Evolutionary conservation across 176 grass and related monocot species (phyloP).

Genomic region (Rhipidocladum racemiflorum): DNA sequence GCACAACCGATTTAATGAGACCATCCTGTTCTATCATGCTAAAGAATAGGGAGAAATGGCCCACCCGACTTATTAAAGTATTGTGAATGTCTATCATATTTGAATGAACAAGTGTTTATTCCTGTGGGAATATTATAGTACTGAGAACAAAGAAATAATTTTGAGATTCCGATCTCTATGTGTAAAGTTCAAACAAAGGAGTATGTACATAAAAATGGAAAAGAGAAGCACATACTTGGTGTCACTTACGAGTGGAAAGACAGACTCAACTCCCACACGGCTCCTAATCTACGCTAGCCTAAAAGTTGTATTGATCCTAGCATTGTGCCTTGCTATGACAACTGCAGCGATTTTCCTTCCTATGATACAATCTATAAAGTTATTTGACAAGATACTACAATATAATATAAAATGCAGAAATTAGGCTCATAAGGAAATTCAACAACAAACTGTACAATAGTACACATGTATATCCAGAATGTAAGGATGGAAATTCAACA

Average conservation of each 20-base stretch:
- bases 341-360: too few relatives aligned
- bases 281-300: background rate
- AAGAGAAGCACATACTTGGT: background rate
- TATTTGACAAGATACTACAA: too few relatives aligned
- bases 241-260: slow-evolving; percentile 85
- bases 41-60: background rate
- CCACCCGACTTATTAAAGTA: background rate
- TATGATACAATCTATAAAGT: too few relatives aligned
- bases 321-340: slow-evolving; percentile 64
- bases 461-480: too few relatives aligned
- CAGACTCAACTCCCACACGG: slow-evolving; percentile 49
- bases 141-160: background rate
- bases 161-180: background rate
- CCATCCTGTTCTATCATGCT: background rate
- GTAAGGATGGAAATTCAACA: too few relatives aligned
- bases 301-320: background rate
- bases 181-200: background rate
- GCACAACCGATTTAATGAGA: background rate
- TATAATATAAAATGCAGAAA: too few relatives aligned
- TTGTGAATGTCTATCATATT: background rate
- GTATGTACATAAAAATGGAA: background rate
- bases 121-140: background rate
- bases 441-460: too few relatives aligned
- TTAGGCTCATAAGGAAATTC: too few relatives aligned
- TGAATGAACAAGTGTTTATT: background rate